These are phyloP conservation scores for Penicillium lagena DNA, from an alignment of 495 filamentous ascomycete species.

Conservation along the genomic window DNA sequence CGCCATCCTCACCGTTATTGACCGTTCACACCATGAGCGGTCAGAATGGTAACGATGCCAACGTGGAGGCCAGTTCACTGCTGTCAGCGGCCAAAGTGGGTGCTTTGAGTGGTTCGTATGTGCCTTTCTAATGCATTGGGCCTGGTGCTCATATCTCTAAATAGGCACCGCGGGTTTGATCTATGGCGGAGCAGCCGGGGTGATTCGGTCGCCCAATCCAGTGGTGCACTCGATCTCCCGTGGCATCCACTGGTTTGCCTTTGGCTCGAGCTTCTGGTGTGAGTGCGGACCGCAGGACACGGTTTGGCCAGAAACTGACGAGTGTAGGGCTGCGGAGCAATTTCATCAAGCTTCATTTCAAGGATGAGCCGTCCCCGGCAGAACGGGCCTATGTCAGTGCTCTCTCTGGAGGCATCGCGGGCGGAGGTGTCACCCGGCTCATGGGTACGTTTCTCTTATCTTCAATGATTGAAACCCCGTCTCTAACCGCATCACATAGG, in stretches of 20 bases:
- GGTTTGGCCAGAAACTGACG: constrained; percentile 1
- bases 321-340: constrained; percentile 21
- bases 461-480: neutral
- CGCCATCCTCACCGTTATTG: neutral
- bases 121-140: no score
- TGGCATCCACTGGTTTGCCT: constrained; percentile 71
- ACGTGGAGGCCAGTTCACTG: constrained; percentile 17
- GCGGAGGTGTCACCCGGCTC: constrained; percentile 53
- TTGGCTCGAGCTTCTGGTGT: constrained; percentile 78
- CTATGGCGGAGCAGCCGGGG: constrained; percentile 61
- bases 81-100: constrained; percentile 44
- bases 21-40: constrained; percentile 26
- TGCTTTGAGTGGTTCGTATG: constrained; percentile 44
- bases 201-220: constrained; percentile 58
- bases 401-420: constrained; percentile 62
- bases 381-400: constrained; percentile 59
- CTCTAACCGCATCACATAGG: constrained; percentile 19
- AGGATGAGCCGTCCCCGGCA: constrained; percentile 42
- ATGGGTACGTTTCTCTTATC: constrained; percentile 45
- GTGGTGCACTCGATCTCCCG: constrained; percentile 64
- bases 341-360: constrained; percentile 32
- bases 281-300: constrained; percentile 11
- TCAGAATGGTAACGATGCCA: constrained; percentile 6
- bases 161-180: constrained; percentile 66
- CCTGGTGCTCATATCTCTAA: neutral